Evolutionary conservation across 768 basidiomycete genomes (phyloP), one percentile per base, ranked within the genome.

Genomic region (Termitomyces sp.): DNA sequence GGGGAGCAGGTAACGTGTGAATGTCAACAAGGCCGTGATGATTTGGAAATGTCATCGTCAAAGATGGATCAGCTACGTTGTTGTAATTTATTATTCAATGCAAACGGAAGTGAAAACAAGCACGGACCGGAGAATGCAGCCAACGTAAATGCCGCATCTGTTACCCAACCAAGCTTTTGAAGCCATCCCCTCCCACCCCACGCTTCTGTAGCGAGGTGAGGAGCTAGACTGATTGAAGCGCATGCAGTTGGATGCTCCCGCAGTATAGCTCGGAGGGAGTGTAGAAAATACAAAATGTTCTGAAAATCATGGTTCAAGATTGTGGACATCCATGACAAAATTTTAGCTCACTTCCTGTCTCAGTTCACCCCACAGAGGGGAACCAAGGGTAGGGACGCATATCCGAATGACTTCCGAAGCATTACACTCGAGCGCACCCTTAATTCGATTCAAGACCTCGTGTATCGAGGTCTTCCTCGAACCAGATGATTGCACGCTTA

Each of bases 21-120:
- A 95, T 81, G 47, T 85, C 83, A 20, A 98, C 76, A 52, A 96
- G 74, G 12, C 97, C 97, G 69, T 96, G 90, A 67, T 94, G 87
- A 10, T 85, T 81, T 32, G 94, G 89, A 71, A 95, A 98, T 48
- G 83, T 74, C 2, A 79, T 72, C 8, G 82, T 74, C 24, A 97
- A 76, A 14, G 85, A 80, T n/a, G 92, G 90, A 65, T 96, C 84
- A 27, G 80, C 93, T 94, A 68, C 13, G 55, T 27, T 50, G 34
- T 41, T 1, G n/a, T 41, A 49, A 32, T 53, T 36, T 29, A 26
- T 58, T 24, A 31, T 13, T 9, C 5, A 54, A 58, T 27, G 13
- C 27, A 12, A 47, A 42, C 49, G 46, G 37, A 46, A 18, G 7
- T 12, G 24, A 31, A 32, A 10, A 34, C 14, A 6, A 37, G 22